Conservation (phyloP, 306 rosid genomes). For the Medicago arabica region DNA sequence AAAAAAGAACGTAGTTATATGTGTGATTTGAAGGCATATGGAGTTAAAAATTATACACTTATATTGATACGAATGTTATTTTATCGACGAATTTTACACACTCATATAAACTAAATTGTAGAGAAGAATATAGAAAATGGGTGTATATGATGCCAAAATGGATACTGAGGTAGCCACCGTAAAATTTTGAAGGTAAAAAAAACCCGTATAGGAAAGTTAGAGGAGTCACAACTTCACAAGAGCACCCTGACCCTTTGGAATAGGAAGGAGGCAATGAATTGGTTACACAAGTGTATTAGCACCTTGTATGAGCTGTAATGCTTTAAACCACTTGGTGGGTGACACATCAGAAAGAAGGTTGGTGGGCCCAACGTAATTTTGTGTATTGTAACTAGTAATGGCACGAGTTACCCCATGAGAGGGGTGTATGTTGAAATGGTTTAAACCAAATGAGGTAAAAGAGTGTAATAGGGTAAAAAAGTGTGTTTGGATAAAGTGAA, state of each 20-base stretch:
- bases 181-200: conserved; percentile 23
- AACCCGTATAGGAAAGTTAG: conserved; percentile 26
- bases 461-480: conserved; percentile 49
- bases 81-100: no score
- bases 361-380: conserved; percentile 55
- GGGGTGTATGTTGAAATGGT: conserved; percentile 21
- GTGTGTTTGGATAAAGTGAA: conserved; percentile 44
- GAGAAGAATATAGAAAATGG: neutral
- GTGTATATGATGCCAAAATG: conserved; percentile 3
- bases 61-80: no score
- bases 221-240: conserved; percentile 13
- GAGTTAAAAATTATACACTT: no score
- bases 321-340: conserved; percentile 78
- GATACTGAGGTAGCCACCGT: conserved; percentile 23
- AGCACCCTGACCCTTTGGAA: conserved; percentile 36
- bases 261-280: conserved; percentile 20
- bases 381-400: conserved; percentile 45
- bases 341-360: conserved; percentile 75
- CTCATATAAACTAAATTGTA: no score
- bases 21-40: no score
- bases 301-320: conserved; percentile 67
- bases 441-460: conserved; percentile 40
- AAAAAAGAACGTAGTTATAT: no score
- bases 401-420: conserved; percentile 40
- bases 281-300: neutral